Conservation (phyloP, 305 asterid genomes). For the Fraxinus dipetala region DNA sequence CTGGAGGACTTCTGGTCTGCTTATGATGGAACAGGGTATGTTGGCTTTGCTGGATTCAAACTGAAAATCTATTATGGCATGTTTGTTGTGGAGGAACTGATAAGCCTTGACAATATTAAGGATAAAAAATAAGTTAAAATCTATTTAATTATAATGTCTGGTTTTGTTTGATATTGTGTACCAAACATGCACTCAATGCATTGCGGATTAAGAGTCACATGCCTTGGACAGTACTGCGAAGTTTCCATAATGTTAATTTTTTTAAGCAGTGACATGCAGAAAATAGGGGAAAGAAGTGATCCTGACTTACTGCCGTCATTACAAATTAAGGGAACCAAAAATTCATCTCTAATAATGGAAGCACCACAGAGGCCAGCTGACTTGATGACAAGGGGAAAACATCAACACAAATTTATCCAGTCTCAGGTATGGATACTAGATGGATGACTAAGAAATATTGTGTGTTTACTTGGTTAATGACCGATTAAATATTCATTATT, state of each 20-base stretch:
- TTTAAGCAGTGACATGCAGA: slow-evolving; percentile 52
- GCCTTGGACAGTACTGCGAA: not conserved
- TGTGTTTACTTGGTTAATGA: not conserved
- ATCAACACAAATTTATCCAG: slow-evolving; percentile 30
- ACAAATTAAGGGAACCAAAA: slow-evolving; percentile 31
- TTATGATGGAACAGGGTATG: slow-evolving; percentile 55
- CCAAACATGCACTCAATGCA: not conserved
- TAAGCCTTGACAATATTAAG: not conserved
- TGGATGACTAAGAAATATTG: slow-evolving; percentile 1
- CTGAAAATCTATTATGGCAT: not conserved
- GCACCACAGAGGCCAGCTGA: slow-evolving; percentile 35
- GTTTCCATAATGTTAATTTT: slow-evolving; percentile 18
- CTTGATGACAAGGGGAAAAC: slow-evolving; percentile 31
- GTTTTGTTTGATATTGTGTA: not conserved
- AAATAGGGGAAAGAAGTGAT: slow-evolving; percentile 41
- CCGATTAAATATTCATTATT: not conserved
- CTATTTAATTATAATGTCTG: not conserved
- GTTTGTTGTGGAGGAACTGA: not conserved
- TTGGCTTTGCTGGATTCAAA: slow-evolving; percentile 14
- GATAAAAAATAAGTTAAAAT: not conserved
- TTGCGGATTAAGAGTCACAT: not conserved
- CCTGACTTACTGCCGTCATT: slow-evolving; percentile 36
- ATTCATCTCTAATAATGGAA: slow-evolving; percentile 31
- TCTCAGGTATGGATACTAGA: slow-evolving; percentile 35
- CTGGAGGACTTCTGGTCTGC: slow-evolving; percentile 76